Evolutionary conservation across 495 filamentous ascomycete genomes (phyloP).

Genomic region (Aspergillus nidulans): DNA sequence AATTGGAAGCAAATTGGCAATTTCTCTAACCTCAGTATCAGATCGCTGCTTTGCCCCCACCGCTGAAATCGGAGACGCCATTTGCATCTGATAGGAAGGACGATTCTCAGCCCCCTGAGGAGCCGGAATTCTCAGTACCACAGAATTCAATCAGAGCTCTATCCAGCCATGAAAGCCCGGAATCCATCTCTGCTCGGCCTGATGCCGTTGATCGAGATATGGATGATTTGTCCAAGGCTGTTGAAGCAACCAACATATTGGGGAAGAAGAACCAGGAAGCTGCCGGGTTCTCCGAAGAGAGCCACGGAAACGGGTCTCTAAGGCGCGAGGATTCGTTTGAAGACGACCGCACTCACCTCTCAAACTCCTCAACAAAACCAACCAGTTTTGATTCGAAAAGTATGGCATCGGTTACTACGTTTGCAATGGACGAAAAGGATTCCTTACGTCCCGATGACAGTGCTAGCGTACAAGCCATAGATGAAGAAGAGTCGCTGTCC

Average conservation of each 20-base stretch:
- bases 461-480: constrained; percentile 82
- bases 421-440: constrained; percentile 91
- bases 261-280: constrained; percentile 27
- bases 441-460: constrained; percentile 91
- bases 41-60: constrained; percentile 44
- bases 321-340: constrained; percentile 46
- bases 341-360: constrained; percentile 62
- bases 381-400: constrained; percentile 89
- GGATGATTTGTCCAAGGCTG: constrained; percentile 30
- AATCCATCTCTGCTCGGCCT: constrained; percentile 16
- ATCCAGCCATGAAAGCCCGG: constrained; percentile 18
- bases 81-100: constrained; percentile 24
- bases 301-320: constrained; percentile 29
- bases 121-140: constrained; percentile 16
- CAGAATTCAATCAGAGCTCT: constrained; percentile 18
- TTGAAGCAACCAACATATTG: constrained; percentile 32
- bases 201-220: constrained; percentile 24
- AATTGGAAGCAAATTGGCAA: background rate
- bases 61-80: constrained; percentile 25
- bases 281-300: constrained; percentile 25
- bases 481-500: constrained; percentile 83
- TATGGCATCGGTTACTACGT: constrained; percentile 84
- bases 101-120: constrained; percentile 19
- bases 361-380: constrained; percentile 73
- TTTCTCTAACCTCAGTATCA: constrained; percentile 18